Evolutionary conservation across 2,329 filamentous ascomycete species (phyloP).

Genomic region (Epichloe coenophiala): DNA sequence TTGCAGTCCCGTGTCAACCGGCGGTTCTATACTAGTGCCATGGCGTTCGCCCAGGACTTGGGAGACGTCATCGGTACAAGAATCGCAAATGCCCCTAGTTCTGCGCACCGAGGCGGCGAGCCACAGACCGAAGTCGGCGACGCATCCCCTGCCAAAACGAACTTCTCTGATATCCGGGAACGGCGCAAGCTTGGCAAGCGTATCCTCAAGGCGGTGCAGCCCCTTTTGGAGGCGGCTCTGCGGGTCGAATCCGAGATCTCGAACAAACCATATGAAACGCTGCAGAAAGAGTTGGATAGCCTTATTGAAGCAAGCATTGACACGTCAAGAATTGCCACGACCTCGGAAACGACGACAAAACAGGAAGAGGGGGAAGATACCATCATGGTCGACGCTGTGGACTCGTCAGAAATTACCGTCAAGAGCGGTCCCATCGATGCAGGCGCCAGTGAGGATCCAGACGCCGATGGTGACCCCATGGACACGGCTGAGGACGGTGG

Average conservation of each 20-base stretch:
- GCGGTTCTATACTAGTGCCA: slow-evolving; percentile 43
- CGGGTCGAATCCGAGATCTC: slow-evolving; percentile 72
- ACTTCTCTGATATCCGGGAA: slow-evolving; percentile 59
- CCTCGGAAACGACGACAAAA: slow-evolving; percentile 22
- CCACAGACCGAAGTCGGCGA: slow-evolving; percentile 23
- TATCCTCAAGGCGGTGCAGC: slow-evolving; percentile 73
- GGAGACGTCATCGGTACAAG: slow-evolving; percentile 38
- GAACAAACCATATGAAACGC: slow-evolving; percentile 52
- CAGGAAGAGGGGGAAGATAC: slow-evolving; percentile 29
- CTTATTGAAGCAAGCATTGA: slow-evolving; percentile 58
- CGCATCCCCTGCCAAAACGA: slow-evolving; percentile 37
- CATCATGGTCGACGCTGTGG: slow-evolving; percentile 37
- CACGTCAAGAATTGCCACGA: slow-evolving; percentile 29
- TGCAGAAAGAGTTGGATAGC: slow-evolving; percentile 60
- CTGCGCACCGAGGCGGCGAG: slow-evolving; percentile 3
- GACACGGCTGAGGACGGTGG: slow-evolving; percentile 24
- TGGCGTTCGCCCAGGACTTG: slow-evolving; percentile 44
- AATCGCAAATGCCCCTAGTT: slow-evolving; percentile 25
- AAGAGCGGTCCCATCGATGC: slow-evolving; percentile 15
- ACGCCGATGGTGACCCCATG: slow-evolving; percentile 19
- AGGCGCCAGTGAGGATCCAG: slow-evolving; percentile 12
- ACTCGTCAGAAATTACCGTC: slow-evolving; percentile 33
- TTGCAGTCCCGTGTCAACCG: slow-evolving; percentile 39
- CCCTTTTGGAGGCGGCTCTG: slow-evolving; percentile 61
- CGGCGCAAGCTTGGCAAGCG: slow-evolving; percentile 76